These are phyloP conservation scores for Xylaria acuta DNA, from an alignment of 495 filamentous ascomycete genomes.

Conservation along the genomic window DNA sequence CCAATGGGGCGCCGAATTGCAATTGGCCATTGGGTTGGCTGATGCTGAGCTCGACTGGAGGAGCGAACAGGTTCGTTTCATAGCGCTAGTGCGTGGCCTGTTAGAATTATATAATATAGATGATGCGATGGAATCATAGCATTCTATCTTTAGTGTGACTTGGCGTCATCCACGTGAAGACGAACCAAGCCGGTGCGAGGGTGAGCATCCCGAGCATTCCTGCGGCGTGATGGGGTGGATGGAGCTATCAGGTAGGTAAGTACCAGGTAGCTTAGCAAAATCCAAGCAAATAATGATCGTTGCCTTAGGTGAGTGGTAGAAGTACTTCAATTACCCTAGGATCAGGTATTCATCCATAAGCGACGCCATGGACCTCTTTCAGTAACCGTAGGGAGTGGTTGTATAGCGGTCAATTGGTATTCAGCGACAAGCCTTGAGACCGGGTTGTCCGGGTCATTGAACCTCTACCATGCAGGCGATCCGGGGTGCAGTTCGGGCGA, in stretches of 20 bases:
- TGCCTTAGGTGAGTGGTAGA: not conserved
- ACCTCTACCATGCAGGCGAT: not conserved
- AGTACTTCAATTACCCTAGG: no score
- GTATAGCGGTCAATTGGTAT: not conserved
- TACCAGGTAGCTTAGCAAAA: not conserved
- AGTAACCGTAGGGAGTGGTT: not conserved
- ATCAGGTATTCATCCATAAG: no score
- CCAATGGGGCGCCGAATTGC: not conserved
- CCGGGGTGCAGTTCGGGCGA: not conserved
- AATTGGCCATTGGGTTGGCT: not conserved
- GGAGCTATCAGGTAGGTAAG: not conserved
- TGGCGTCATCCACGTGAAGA: conserved; percentile 9
- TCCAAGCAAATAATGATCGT: not conserved
- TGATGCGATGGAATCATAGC: not conserved
- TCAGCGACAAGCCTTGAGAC: not conserved
- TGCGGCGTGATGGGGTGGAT: not conserved
- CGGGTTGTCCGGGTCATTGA: not conserved
- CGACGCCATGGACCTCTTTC: not conserved
- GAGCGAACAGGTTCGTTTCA: not conserved
- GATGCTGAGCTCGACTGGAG: not conserved
- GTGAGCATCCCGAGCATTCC: not conserved
- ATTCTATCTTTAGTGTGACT: not conserved
- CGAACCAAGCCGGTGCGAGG: not conserved
- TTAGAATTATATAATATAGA: conserved; percentile 1
- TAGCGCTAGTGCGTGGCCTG: not conserved